phyloP scores from a whole-genome alignment of 768 basidiomycete genomes.

The Suillus clintonianus region DNA sequence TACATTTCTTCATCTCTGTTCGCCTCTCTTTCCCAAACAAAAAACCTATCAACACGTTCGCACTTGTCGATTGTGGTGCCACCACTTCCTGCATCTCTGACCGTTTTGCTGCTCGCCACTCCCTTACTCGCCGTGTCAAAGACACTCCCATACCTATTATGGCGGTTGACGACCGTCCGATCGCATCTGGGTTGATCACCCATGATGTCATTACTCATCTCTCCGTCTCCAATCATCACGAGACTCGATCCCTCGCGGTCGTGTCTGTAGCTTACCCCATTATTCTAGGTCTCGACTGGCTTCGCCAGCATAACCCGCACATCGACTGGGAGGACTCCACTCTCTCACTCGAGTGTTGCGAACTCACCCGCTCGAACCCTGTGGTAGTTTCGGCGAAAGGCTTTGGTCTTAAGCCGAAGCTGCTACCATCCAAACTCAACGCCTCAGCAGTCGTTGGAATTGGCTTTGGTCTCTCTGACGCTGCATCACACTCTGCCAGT shows the following conservation, averaged over 20 bases:
- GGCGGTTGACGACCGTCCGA: slow-evolving; percentile 39
- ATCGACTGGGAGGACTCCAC: background rate
- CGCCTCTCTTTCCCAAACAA: slow-evolving; percentile 31
- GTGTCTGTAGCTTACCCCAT: slow-evolving; percentile 36
- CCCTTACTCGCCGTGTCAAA: slow-evolving; percentile 32
- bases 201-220: slow-evolving; percentile 36
- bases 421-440: no score
- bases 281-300: slow-evolving; percentile 9
- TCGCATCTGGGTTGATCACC: slow-evolving; percentile 42
- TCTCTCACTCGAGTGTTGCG: slow-evolving; percentile 25
- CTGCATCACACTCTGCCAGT: background rate
- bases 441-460: no score
- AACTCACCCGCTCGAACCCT: slow-evolving; percentile 15
- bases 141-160: slow-evolving; percentile 35
- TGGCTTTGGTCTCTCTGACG: no score
- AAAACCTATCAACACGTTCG: slow-evolving; percentile 33
- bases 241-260: slow-evolving; percentile 30
- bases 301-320: background rate
- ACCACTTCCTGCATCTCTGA: slow-evolving; percentile 39
- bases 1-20: slow-evolving; percentile 27
- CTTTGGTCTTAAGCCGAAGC: no score
- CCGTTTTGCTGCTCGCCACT: slow-evolving; percentile 32
- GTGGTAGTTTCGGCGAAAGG: slow-evolving; percentile 20
- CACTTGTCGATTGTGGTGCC: slow-evolving; percentile 40
- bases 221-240: slow-evolving; percentile 24